phyloP scores from a whole-genome alignment of 106 monocot genomes.

The Acorus gramineus region DNA sequence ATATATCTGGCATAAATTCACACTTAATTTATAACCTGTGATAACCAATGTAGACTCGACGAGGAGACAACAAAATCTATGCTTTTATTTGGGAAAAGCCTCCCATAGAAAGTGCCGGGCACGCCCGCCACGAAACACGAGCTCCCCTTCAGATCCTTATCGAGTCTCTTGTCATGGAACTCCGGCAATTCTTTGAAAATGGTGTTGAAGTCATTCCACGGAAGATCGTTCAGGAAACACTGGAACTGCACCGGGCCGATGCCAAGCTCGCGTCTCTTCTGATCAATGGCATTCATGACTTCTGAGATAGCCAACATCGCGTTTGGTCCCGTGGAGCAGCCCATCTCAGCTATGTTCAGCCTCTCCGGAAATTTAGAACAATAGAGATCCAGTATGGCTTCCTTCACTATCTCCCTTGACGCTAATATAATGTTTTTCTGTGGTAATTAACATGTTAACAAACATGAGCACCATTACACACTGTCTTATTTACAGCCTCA shows the following conservation, averaged over 20 bases:
- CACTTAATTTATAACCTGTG: constrained; percentile 39
- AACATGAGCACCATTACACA: no score
- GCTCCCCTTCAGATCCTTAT: neutral
- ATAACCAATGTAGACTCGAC: constrained; percentile 33
- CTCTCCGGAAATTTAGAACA: neutral
- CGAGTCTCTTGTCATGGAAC: neutral
- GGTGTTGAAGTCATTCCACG: constrained; percentile 40
- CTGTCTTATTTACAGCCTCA: no score
- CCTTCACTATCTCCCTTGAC: constrained; percentile 2
- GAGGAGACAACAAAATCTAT: constrained; percentile 50
- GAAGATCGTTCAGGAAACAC: constrained; percentile 36
- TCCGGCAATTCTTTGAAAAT: constrained; percentile 7
- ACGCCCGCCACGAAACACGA: constrained; percentile 23
- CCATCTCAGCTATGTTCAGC: constrained; percentile 29
- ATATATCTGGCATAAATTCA: no score
- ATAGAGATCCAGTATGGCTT: constrained; percentile 10
- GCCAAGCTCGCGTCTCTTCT: neutral
- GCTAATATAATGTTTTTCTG: no score
- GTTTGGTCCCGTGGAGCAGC: constrained; percentile 55
- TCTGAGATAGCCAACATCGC: constrained; percentile 20
- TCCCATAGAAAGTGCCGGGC: constrained; percentile 53
- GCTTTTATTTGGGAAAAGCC: constrained; percentile 25
- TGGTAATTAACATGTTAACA: no score
- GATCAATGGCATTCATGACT: constrained; percentile 9
- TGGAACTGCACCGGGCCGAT: constrained; percentile 10